These are phyloP conservation scores for Vanderwaltozyma verrucispora DNA, from an alignment of 805 yeast genomes.

Conservation along the genomic window DNA sequence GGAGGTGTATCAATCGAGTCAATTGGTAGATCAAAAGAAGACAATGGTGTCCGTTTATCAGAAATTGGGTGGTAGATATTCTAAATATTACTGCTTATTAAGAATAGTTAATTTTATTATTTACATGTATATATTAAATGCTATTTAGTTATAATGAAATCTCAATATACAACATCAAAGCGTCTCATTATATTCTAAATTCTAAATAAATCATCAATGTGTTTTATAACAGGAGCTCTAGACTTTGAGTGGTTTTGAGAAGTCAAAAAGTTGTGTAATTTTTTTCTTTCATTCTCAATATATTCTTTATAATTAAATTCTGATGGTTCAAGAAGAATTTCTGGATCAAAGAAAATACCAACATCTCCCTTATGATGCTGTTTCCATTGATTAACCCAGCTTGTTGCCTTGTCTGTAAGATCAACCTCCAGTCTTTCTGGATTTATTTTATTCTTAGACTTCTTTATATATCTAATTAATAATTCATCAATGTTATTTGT, in stretches of 20 bases:
- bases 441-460: slow-evolving; percentile 29
- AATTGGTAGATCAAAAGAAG: slow-evolving; percentile 30
- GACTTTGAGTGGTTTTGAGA: not conserved
- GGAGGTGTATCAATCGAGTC: slow-evolving; percentile 53
- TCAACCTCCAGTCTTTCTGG: slow-evolving; percentile 30
- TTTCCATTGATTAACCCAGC: slow-evolving; percentile 52
- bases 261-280: not conserved
- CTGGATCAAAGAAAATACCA: slow-evolving; percentile 20
- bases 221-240: not conserved
- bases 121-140: too few species aligned
- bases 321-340: slow-evolving; percentile 10
- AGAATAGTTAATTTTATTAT: too few species aligned
- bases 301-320: slow-evolving; percentile 14
- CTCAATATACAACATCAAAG: too few species aligned
- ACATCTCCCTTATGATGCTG: slow-evolving; percentile 45
- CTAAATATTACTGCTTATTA: too few species aligned
- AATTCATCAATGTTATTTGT: slow-evolving; percentile 62
- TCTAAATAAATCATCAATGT: not conserved
- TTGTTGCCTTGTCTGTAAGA: slow-evolving; percentile 51
- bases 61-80: slow-evolving; percentile 40
- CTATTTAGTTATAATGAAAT: too few species aligned
- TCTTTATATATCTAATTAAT: slow-evolving; percentile 33
- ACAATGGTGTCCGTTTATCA: slow-evolving; percentile 32
- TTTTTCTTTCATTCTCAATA: slow-evolving; percentile 2
- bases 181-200: too few species aligned